Evolutionary conservation across 2,329 filamentous ascomycete genomes (phyloP).

Genomic region (Pseudocercospora musae): DNA sequence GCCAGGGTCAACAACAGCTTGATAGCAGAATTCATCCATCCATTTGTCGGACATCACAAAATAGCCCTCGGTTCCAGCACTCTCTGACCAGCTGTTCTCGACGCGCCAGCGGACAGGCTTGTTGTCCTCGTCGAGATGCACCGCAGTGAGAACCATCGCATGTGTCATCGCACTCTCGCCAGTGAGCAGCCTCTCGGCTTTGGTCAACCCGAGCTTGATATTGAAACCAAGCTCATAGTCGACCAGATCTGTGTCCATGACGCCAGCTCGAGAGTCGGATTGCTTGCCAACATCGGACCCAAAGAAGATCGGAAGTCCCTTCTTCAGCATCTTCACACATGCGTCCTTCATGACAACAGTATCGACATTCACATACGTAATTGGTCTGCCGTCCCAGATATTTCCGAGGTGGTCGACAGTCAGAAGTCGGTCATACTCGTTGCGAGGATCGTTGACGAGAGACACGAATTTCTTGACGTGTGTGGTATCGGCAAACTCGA

Average conservation of each 20-base stretch:
- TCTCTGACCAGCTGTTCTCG: slow-evolving; percentile 78
- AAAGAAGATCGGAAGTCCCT: slow-evolving; percentile 81
- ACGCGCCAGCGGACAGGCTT: slow-evolving; percentile 76
- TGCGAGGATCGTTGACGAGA: slow-evolving; percentile 80
- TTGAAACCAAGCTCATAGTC: slow-evolving; percentile 86
- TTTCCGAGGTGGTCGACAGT: slow-evolving; percentile 79
- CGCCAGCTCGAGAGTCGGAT: slow-evolving; percentile 62
- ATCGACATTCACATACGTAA: slow-evolving; percentile 80
- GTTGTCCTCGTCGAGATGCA: slow-evolving; percentile 68
- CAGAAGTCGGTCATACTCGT: slow-evolving; percentile 67
- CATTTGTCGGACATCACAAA: slow-evolving; percentile 80
- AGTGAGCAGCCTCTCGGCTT: slow-evolving; percentile 69
- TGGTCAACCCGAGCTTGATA: slow-evolving; percentile 67
- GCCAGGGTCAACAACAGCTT: slow-evolving; percentile 75
- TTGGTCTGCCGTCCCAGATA: slow-evolving; percentile 68
- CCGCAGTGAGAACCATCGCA: slow-evolving; percentile 85
- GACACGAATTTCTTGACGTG: slow-evolving; percentile 70
- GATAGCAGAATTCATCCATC: slow-evolving; percentile 70
- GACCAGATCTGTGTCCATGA: slow-evolving; percentile 76
- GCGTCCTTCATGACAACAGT: slow-evolving; percentile 69
- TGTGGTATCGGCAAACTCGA: slow-evolving; percentile 66
- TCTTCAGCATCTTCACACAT: slow-evolving; percentile 72
- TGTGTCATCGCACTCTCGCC: slow-evolving; percentile 85
- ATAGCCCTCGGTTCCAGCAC: slow-evolving; percentile 70
- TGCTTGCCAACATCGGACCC: slow-evolving; percentile 85